A percentile compares a stretch with the other conserved stretches of the same genome.
phyloP scores from a whole-genome alignment of 352 stramenopile genomes.

The Stephanocyclus meneghinianus region DNA sequence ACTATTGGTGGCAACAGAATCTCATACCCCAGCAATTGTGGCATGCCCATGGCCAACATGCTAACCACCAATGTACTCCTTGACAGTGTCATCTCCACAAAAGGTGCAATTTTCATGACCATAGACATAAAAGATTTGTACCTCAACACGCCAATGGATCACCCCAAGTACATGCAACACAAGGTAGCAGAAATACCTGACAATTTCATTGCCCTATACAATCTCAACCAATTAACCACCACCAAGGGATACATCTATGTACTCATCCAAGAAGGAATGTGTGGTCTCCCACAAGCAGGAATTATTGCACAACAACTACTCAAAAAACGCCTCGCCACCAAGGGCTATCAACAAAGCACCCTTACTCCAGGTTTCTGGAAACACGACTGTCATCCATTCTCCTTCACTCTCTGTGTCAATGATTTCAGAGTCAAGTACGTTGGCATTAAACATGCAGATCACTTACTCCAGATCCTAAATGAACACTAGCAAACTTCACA shows the following conservation, averaged over 20 bases:
- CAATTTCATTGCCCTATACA: neutral
- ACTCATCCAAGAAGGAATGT: too few relatives aligned
- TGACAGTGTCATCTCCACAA: constrained; percentile 23
- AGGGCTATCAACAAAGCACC: too few relatives aligned
- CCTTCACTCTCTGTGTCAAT: too few relatives aligned
- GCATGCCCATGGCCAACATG: neutral
- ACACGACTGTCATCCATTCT: too few relatives aligned
- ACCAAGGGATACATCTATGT: too few relatives aligned
- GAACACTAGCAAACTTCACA: constrained; percentile 27
- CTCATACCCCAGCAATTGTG: neutral
- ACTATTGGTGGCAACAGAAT: too few relatives aligned
- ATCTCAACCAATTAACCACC: too few relatives aligned
- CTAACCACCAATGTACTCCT: constrained; percentile 12
- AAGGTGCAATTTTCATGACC: neutral
- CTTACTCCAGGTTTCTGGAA: too few relatives aligned
- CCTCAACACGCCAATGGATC: neutral
- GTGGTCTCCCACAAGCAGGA: too few relatives aligned
- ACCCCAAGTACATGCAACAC: neutral
- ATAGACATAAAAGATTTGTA: constrained; percentile 9
- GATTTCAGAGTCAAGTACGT: too few relatives aligned
- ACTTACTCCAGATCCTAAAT: constrained; percentile 27
- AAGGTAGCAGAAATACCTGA: constrained; percentile 7
- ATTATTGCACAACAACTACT: too few relatives aligned
- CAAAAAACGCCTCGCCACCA: too few relatives aligned
- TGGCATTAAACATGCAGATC: constrained; percentile 34